Evolutionary conservation across 306 rosid genomes (phyloP).

Genomic region (Rubus parviflorus): DNA sequence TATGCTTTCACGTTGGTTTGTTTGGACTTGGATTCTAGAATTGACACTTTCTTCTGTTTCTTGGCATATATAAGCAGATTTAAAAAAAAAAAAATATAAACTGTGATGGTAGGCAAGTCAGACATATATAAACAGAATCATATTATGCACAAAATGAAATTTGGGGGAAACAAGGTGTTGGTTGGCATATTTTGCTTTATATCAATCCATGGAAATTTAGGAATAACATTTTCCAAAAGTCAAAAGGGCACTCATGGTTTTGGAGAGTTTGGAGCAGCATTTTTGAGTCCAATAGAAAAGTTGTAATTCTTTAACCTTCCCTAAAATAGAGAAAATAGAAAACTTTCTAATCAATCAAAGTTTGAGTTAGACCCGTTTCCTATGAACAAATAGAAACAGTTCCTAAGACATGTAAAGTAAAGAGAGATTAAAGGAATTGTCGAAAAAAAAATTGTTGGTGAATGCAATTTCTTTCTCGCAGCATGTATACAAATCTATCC

Average conservation of each 20-base stretch:
- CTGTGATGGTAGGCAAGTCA: no score
- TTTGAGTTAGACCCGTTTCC: slow-evolving; percentile 16
- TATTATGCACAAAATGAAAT: not conserved
- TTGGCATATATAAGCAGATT: not conserved
- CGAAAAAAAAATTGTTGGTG: not conserved
- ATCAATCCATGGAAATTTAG: not conserved
- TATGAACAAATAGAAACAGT: not conserved
- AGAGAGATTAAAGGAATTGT: not conserved
- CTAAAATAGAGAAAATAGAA: not conserved
- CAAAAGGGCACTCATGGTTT: slow-evolving; percentile 3
- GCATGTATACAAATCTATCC: not conserved
- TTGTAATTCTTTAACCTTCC: not conserved
- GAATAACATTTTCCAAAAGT: not conserved
- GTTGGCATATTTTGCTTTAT: not conserved
- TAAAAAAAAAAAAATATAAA: no score
- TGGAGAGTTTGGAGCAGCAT: not conserved
- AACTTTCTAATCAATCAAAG: not conserved
- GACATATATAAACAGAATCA: slow-evolving; percentile 1
- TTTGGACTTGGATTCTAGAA: slow-evolving; percentile 15
- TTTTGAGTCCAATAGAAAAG: not conserved
- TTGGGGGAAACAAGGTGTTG: not conserved
- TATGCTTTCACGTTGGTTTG: slow-evolving; percentile 13
- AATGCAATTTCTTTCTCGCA: not conserved
- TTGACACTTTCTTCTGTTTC: not conserved
- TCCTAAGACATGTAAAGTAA: not conserved